These are phyloP conservation scores for Vicia sativa DNA, from an alignment of 306 rosid genomes.

Conservation along the genomic window DNA sequence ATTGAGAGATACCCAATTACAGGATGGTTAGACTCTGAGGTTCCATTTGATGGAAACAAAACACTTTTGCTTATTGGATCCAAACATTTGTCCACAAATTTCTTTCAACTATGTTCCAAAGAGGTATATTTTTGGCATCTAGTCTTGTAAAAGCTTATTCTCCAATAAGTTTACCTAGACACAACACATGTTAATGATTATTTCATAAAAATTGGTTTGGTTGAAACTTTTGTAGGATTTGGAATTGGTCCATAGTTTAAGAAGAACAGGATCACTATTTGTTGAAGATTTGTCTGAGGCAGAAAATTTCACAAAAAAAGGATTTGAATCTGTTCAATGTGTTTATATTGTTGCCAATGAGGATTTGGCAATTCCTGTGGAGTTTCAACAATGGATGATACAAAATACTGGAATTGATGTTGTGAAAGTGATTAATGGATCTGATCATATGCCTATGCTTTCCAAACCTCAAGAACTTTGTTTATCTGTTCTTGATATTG, in stretches of 20 bases:
- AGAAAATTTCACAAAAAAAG: slow-evolving; percentile 43
- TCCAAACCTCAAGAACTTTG: slow-evolving; percentile 42
- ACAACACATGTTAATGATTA: not conserved
- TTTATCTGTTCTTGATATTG: slow-evolving; percentile 41
- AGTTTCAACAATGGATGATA: slow-evolving; percentile 57
- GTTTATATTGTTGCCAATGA: slow-evolving; percentile 38
- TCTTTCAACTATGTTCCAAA: slow-evolving; percentile 56
- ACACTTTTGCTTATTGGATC: slow-evolving; percentile 51
- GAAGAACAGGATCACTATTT: slow-evolving; percentile 50
- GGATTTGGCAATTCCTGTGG: slow-evolving; percentile 41
- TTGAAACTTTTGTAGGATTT: slow-evolving; percentile 48
- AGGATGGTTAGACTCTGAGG: slow-evolving; percentile 48
- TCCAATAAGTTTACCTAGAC: not conserved
- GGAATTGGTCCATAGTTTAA: slow-evolving; percentile 48
- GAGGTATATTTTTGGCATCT: slow-evolving; percentile 45
- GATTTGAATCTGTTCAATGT: slow-evolving; percentile 49
- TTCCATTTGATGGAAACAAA: slow-evolving; percentile 33
- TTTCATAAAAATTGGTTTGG: not conserved
- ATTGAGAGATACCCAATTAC: slow-evolving; percentile 24
- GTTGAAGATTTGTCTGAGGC: slow-evolving; percentile 44
- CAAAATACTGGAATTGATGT: slow-evolving; percentile 43
- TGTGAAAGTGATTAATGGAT: slow-evolving; percentile 52
- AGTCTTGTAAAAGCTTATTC: not conserved
- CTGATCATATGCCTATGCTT: slow-evolving; percentile 54
- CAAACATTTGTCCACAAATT: slow-evolving; percentile 30